phyloP scores from a whole-genome alignment of 116 monocot species.

The Papilionanthe hybrid region DNA sequence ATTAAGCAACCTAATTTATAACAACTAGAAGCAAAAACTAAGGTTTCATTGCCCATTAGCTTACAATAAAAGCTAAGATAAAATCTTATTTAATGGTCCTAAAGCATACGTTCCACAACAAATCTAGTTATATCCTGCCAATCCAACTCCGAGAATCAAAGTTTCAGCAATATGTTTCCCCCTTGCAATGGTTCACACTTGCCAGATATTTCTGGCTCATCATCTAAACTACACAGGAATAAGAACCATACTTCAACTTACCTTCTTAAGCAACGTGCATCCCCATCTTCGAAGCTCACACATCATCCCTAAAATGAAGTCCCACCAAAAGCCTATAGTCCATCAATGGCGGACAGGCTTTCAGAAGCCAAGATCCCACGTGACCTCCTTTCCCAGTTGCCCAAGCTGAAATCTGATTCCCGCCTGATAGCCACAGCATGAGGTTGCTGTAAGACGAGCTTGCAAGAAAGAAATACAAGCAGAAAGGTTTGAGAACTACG shows the following conservation, averaged over 20 bases:
- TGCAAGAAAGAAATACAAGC: no score
- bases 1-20: no score
- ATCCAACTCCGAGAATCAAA: slow-evolving; percentile 8
- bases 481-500: no score
- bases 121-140: slow-evolving; percentile 14
- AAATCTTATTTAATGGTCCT: not conserved
- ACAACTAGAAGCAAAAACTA: no score
- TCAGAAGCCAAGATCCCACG: no score
- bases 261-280: slow-evolving; percentile 30
- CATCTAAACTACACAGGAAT: not conserved
- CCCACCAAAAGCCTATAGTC: slow-evolving; percentile 91
- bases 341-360: slow-evolving; percentile 29
- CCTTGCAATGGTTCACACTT: no score
- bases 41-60: no score
- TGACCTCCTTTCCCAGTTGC: no score
- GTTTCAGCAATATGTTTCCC: slow-evolving; percentile 7
- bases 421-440: no score
- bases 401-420: no score
- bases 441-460: no score
- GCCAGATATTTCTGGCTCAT: slow-evolving; percentile 1
- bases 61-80: not conserved
- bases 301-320: slow-evolving; percentile 70
- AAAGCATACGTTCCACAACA: slow-evolving; percentile 33
- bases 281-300: slow-evolving; percentile 39
- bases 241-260: slow-evolving; percentile 24